Evolutionary conservation across 2,329 filamentous ascomycete species (phyloP), one percentile per base, ranked within the genome.

Genomic region (Dactylellina drechsleri): DNA sequence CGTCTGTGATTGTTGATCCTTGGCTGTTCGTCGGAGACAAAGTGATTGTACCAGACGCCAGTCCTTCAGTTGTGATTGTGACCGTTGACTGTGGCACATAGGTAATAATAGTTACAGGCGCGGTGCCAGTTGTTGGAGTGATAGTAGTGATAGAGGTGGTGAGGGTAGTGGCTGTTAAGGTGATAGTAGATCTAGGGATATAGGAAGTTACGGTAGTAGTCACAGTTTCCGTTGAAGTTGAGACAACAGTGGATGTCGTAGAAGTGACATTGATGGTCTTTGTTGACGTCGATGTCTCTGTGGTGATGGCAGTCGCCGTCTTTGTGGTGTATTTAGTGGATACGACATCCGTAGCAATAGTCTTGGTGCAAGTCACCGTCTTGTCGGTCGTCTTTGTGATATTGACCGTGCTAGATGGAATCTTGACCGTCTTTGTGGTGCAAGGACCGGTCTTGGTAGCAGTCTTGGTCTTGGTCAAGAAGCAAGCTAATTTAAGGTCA

Each of bases 281-380:
- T 7, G 40, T 47, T 1, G 40, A 20, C 15, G 56, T 60, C 12
- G 40, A 49, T 4, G 26, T 18, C 15, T 15, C 2, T 7, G 56
- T 60, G 13, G n/a, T 60, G 8, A 40, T 60, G 5, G 8, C 8
- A 13, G 5, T 60, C 12, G 36, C 18, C 12, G 56, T 60, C 18
- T 13, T 23, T 8, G 56, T 60, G 5, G 12, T 15, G 13, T 47
- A 60, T 28, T 47, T 60, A 8, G 56, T 60, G 16, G 41, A n/a
- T 18, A 6, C 7, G 1, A 28, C 56, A 26, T 18, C 43, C 43
- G 6, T 60, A 2, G 56, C 41, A 12, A 16, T 20, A 28, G 57
- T 60, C 23, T 60, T 60, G 7, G 56, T 60, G 6, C 16, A 47
- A 4, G 56, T 60, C 10, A 58, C 54, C 7, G 16, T 12, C 13